Base-by-base conservation (phyloP, 768 basidiomycete species). In the Trametes gibbosa region DNA sequence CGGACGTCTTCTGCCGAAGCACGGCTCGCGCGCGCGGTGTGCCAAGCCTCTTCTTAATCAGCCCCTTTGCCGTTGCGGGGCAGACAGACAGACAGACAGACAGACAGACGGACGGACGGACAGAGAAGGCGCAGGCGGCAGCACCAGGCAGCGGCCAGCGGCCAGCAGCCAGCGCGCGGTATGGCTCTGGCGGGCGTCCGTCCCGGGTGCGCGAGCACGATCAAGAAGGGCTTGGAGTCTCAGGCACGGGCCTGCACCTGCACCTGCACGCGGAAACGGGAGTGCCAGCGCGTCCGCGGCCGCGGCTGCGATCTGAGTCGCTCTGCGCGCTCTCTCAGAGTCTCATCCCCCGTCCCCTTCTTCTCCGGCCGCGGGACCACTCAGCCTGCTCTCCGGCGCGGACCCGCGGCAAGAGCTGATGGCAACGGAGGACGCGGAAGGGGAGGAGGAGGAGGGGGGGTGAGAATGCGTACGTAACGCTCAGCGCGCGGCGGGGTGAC, bases 401-500 rank as follows among this genome's bases (percentile, higher is more conserved):
- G 47, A 25, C 7, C 8, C 6, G 13, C 21, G 43, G 19, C 27
- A 47, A 49, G 55, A 47, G 55, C 40, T 49, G 55, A 56, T 53
- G 32, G 24, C 25, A 37, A 47, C 19, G 27, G 19, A 25, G 50
- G 27, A 19, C 51, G n/a, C n/a, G n/a, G n/a, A n/a, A n/a, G n/a
- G n/a, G n/a, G n/a, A n/a, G n/a, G n/a, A n/a, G n/a, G n/a, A n/a
- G n/a, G n/a, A n/a, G n/a, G n/a, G 29, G 29, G 29, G 29, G 5
- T 32, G 5, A 46, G 58, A 53, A 21, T 16, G 27, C 51, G 52
- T 59, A 59, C 58, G 58, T 59, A 59, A 59, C 51, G 43, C 58
- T 37, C 58, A 52, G 50, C 35, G 27, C 29, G 32, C 17, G 55
- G 49, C 49, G 39, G n/a, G 56, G 24, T 35, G 40, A 50, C 10